Base-by-base conservation (phyloP, 1,284 basidiomycete genomes). In the Somion occarium region DNA sequence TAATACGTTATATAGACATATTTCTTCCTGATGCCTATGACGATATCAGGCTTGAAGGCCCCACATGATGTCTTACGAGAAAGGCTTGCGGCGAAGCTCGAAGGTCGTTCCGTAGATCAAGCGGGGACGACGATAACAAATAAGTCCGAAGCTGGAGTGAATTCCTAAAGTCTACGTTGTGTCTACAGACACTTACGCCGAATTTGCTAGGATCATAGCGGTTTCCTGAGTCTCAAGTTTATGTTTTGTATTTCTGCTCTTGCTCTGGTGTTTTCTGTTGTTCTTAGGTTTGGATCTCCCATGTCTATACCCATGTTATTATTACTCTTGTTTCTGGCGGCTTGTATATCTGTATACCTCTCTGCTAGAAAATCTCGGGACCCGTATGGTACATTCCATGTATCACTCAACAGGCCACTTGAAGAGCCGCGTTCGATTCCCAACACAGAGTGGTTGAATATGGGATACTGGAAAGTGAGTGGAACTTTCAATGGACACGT, bases 401-500 rank as follows among this genome's bases (percentile, higher is more conserved):
- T 80, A 4, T 52, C 64, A 0, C 63, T 83, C 44, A 83, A 83
- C 59, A 64, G 60, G 52, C 47, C 64, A 7, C 64, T 72, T 15
- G 70, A 72, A 37, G 60, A 67, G 25, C 47, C 59, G 5, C 51
- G 52, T 19, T 45, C 51, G n/a, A 48, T 22, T 4, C 80, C 76
- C n/a, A 59, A 59, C 37, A 83, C 81, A 1, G 81, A 85, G 65
- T 85, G 83, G 83, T 64, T 85, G 30, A 85, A 85, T 62, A 82
- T 84, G 78, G 83, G 82, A 2, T 81, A 73, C 55, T 84, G 82
- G 82, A 75, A 76, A 73, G 80, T 80, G 39, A 25, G 44, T 19
- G 27, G 44, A n/a, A n/a, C n/a, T n/a, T n/a, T n/a, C n/a, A n/a
- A 65, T 25, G 46, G 38, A 43, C 38, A 18, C 45, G 7, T 43